These are phyloP conservation scores for Schizophyllum amplum DNA, from an alignment of 1,284 basidiomycete genomes.

Conservation along the genomic window DNA sequence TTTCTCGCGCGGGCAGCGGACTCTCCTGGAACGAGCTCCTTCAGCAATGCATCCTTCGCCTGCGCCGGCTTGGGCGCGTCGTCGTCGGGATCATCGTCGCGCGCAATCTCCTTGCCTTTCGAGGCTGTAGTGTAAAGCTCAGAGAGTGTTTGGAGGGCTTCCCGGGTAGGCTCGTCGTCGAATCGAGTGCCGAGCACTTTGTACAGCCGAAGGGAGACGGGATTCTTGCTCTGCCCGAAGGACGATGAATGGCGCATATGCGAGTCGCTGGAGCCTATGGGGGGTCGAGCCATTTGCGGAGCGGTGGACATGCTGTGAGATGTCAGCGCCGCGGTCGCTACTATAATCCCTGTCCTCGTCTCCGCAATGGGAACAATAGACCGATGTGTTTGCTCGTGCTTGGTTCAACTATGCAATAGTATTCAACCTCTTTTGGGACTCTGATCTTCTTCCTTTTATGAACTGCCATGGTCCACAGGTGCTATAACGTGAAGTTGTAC, in stretches of 20 bases:
- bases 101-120: conserved; percentile 25
- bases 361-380: too few species aligned
- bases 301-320: neutral
- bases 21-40: conserved; percentile 34
- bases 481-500: too few species aligned
- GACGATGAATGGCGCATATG: neutral
- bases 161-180: conserved; percentile 71
- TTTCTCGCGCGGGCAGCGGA: conserved; percentile 65
- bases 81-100: conserved; percentile 11
- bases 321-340: too few species aligned
- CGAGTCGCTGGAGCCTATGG: neutral
- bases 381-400: too few species aligned
- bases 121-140: conserved; percentile 52
- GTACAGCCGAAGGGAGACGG: conserved; percentile 77
- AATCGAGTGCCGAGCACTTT: conserved; percentile 83
- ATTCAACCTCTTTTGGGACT: too few species aligned
- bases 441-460: too few species aligned
- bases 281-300: neutral
- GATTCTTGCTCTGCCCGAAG: conserved; percentile 33
- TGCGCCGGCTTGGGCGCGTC: conserved; percentile 6
- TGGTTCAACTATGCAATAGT: too few species aligned
- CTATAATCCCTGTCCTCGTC: too few species aligned
- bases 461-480: too few species aligned
- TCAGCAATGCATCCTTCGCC: conserved; percentile 14
- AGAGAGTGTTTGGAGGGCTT: conserved; percentile 79